Evolutionary conservation across 2,329 filamentous ascomycete genomes (phyloP), one percentile per base, ranked within the genome.

Genomic region (Diaporthe citri): DNA sequence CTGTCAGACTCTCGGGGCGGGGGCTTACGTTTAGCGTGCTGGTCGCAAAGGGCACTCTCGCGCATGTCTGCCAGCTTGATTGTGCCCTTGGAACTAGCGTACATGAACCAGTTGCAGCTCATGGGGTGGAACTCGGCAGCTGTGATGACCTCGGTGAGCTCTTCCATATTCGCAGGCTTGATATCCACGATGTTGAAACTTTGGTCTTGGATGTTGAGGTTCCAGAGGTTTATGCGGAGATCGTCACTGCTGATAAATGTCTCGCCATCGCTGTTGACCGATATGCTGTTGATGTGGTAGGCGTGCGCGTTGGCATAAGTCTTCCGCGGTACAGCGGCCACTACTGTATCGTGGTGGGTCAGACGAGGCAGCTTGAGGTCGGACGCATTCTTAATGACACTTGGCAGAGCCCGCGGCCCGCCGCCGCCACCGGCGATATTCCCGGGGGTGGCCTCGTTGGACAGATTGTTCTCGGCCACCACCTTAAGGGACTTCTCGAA

Each of bases 171-270:
- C 55, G 97, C 97, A 12, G 97, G 97, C 86, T 99, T 99, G 89
- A 99, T 99, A 84, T 99, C 97, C 77, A 99, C 97, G 83, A 99
- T 99, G 86, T 99, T 99, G 90, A 99, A 99, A 87, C 97, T 98
- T 86, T 98, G 96, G 80, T 98, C 96, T 84, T 99, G 97, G 78
- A 99, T 99, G 85, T 98, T 98, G 80, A 98, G 89, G 83, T 99
- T 98, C 97, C 97, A 99, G 74, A 99, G 88, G 85, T 99, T 99
- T 88, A 99, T 97, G 77, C 97, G 93, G 77, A 99, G 88, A 83
- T 99, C 97, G 83, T 99, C 97, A 83, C 96, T 98, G 87, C 96
- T 98, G 86, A 99, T 98, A 85, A 98, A 99, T 0, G 97, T 99
- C 88, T 99, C 97, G 74, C 96, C 97, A 84, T 99, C 97, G 83